Base-by-base conservation (phyloP, 257 asterid genomes). In the Vinca minor region DNA sequence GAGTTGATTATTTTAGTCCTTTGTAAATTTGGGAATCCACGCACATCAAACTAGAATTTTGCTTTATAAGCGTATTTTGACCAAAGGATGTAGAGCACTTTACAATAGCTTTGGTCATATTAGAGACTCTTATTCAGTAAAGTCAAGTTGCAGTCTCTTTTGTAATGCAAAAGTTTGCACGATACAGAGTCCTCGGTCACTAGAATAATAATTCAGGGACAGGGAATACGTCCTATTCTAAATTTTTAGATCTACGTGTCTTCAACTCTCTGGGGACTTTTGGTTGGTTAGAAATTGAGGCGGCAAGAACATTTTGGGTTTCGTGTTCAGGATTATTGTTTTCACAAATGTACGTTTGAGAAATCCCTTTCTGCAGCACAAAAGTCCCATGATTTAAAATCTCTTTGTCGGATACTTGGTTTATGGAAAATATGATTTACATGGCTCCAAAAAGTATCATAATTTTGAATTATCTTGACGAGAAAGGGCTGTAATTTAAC, bases 401-500 rank as follows among this genome's bases (percentile, higher is more conserved):
- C n/a, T n/a, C n/a, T n/a, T n/a, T n/a, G n/a, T n/a, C n/a, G n/a
- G n/a, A n/a, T n/a, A n/a, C n/a, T n/a, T n/a, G n/a, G n/a, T n/a
- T 26, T 53, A 26, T 26, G 21, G 13, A 53, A 53, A 53, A 13
- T 49, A 49, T 48, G 12, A 4, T 25, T 0, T 1, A 50, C 25
- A 25, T 50, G 60, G 21, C 48, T 20, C 13, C 50, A 15, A 58
- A 10, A 5, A 6, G 17, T 65, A 10, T 8, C n/a, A n/a, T n/a
- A 4, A 18, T 65, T 25, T 23, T 67, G 36, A 53, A 14, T 28
- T 52, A 14, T 36, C 18, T 38, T 42, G 9, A n/a, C n/a, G n/a
- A 12, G 39, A 38, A 21, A 34, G 14, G 71, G 34, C 59, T 38
- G 18, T 39, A 36, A n/a, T 65, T 29, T 28, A 47, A 71, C 70